Conservation (phyloP, 2,329 filamentous ascomycete species). For the Fusarium siculi region DNA sequence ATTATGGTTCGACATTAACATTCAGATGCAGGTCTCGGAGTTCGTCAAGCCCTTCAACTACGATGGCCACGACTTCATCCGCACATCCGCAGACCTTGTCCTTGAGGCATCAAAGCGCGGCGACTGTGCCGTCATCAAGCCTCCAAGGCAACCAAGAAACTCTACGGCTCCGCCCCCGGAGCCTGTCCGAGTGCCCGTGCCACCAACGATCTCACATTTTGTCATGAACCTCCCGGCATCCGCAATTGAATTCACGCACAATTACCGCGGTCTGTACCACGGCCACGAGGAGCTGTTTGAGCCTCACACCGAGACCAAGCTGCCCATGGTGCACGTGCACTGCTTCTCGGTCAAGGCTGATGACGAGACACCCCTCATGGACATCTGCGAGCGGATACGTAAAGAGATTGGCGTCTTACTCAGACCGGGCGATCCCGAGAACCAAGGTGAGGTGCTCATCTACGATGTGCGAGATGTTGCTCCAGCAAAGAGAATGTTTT, state of each 20-base stretch:
- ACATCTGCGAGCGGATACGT: slow-evolving; percentile 56
- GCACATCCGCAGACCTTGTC: slow-evolving; percentile 70
- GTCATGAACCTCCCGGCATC: slow-evolving; percentile 97
- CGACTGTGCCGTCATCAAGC: slow-evolving; percentile 65
- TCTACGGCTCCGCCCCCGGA: slow-evolving; percentile 51
- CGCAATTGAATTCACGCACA: slow-evolving; percentile 82
- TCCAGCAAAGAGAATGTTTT: slow-evolving; percentile 96
- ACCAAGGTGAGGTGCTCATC: slow-evolving; percentile 64
- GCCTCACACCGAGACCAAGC: slow-evolving; percentile 65
- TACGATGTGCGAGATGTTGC: slow-evolving; percentile 86
- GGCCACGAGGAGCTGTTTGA: slow-evolving; percentile 73
- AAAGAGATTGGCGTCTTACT: slow-evolving; percentile 55
- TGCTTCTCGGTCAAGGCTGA: slow-evolving; percentile 89
- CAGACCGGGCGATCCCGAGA: slow-evolving; percentile 57
- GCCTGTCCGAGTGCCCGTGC: slow-evolving; percentile 63
- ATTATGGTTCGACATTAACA: slow-evolving; percentile 14
- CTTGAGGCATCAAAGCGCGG: slow-evolving; percentile 61
- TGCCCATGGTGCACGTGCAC: slow-evolving; percentile 93
- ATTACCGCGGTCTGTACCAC: slow-evolving; percentile 78
- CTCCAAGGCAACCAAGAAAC: slow-evolving; percentile 52
- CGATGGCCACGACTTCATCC: slow-evolving; percentile 86
- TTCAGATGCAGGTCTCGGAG: slow-evolving; percentile 59
- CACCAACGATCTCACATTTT: slow-evolving; percentile 86
- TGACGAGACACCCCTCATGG: slow-evolving; percentile 71
- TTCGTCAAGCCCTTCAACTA: slow-evolving; percentile 84